phyloP scores from a whole-genome alignment of 345 rosid species.

The Eucalyptus pauciflora region DNA sequence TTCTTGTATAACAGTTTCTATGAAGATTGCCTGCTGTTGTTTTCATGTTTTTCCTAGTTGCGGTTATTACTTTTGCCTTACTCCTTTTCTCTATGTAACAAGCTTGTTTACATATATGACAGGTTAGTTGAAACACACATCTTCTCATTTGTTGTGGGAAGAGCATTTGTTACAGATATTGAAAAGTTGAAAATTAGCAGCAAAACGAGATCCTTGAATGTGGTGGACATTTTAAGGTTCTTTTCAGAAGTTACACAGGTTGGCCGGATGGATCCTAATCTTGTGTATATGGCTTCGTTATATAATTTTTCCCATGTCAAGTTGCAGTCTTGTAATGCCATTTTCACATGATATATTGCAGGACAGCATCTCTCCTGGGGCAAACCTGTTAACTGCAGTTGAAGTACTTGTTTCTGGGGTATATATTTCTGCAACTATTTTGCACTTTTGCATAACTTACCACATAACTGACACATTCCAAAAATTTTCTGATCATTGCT shows the following conservation, averaged over 20 bases:
- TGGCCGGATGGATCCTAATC: slow-evolving; percentile 5
- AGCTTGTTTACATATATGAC: slow-evolving; percentile 9
- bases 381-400: slow-evolving; percentile 83
- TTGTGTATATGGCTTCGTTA: not conserved
- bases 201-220: slow-evolving; percentile 83
- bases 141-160: slow-evolving; percentile 97
- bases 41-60: not conserved
- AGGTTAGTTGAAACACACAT: slow-evolving; percentile 99
- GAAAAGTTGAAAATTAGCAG: slow-evolving; percentile 95
- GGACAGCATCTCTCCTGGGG: slow-evolving; percentile 87
- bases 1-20: not conserved
- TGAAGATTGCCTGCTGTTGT: not conserved
- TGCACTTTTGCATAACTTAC: not conserved
- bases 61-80: not conserved
- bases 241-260: slow-evolving; percentile 89
- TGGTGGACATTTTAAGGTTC: slow-evolving; percentile 46
- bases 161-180: slow-evolving; percentile 98
- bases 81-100: not conserved
- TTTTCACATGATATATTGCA: slow-evolving; percentile 20
- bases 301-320: not conserved
- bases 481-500: not conserved
- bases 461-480: not conserved
- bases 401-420: slow-evolving; percentile 97
- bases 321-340: not conserved
- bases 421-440: slow-evolving; percentile 9